Percentiles rank a stretch among this genome's conserved stretches.
These are phyloP conservation scores for Penicillium sp. DNA, from an alignment of 2,329 filamentous ascomycete genomes.

Conservation along the genomic window DNA sequence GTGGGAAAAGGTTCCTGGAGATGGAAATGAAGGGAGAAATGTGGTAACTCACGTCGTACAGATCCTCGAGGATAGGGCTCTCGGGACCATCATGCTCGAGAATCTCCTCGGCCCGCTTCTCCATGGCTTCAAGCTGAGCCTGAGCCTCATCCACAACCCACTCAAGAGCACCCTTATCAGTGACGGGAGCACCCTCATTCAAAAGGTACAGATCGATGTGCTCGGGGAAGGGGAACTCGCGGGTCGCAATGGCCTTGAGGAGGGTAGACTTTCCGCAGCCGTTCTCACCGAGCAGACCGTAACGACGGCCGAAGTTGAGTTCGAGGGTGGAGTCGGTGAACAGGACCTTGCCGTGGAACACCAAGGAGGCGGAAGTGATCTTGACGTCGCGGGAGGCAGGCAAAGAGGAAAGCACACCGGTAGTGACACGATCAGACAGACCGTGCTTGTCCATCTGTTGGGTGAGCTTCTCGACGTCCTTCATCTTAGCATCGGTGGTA, in stretches of 20 bases:
- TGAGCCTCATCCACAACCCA: conserved; percentile 97
- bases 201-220: conserved; percentile 98
- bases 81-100: conserved; percentile 92
- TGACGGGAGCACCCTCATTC: conserved; percentile 92
- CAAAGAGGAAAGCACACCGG: conserved; percentile 88
- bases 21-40: neutral
- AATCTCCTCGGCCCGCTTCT: conserved; percentile 84
- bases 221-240: conserved; percentile 94
- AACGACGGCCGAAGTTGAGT: conserved; percentile 87
- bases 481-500: conserved; percentile 70
- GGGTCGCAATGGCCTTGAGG: conserved; percentile 87
- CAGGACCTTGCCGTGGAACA: conserved; percentile 97
- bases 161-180: conserved; percentile 85
- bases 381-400: conserved; percentile 90
- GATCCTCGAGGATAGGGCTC: conserved; percentile 82
- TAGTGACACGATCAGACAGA: conserved; percentile 96
- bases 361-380: conserved; percentile 87
- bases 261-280: conserved; percentile 99
- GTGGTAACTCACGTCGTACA: conserved; percentile 76
- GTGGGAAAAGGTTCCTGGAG: neutral
- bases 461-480: conserved; percentile 81
- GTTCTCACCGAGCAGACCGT: conserved; percentile 97
- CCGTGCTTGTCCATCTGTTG: conserved; percentile 96
- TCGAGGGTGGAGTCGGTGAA: conserved; percentile 94
- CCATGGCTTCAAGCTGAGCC: conserved; percentile 86